Evolutionary conservation across 192 early-diverging fungal genomes (phyloP).

Genomic region (Coemansia sp.): DNA sequence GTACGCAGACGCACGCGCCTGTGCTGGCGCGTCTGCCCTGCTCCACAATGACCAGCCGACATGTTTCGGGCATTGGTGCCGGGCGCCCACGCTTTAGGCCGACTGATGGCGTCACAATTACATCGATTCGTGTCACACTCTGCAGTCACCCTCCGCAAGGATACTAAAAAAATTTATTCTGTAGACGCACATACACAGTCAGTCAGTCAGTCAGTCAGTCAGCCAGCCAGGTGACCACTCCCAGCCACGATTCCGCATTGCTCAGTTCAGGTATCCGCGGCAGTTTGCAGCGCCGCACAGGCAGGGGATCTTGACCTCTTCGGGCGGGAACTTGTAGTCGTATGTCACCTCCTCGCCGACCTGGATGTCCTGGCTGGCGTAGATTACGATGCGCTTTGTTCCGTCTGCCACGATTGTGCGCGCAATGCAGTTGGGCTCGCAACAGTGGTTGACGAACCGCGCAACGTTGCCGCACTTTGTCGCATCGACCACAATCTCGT

Average conservation of each 20-base stretch:
- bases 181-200: too few species aligned
- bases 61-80: neutral
- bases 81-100: neutral
- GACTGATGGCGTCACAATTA: neutral
- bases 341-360: constrained; percentile 98
- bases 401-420: constrained; percentile 91
- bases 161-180: neutral
- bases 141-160: neutral
- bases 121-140: neutral
- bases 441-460: constrained; percentile 98
- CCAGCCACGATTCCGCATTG: constrained; percentile 2
- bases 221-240: neutral
- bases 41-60: too few species aligned
- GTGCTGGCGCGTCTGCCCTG: neutral
- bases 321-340: constrained; percentile 83
- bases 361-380: constrained; percentile 91
- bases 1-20: neutral
- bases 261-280: constrained; percentile 74
- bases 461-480: constrained; percentile 97
- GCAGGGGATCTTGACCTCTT: constrained; percentile 90
- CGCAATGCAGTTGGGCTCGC: constrained; percentile 98
- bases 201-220: too few species aligned
- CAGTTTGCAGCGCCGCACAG: constrained; percentile 85
- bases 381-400: constrained; percentile 96
- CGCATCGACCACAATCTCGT: constrained; percentile 94